Conservation (phyloP, 306 rosid species). For the Macrotyloma uniflorum region DNA sequence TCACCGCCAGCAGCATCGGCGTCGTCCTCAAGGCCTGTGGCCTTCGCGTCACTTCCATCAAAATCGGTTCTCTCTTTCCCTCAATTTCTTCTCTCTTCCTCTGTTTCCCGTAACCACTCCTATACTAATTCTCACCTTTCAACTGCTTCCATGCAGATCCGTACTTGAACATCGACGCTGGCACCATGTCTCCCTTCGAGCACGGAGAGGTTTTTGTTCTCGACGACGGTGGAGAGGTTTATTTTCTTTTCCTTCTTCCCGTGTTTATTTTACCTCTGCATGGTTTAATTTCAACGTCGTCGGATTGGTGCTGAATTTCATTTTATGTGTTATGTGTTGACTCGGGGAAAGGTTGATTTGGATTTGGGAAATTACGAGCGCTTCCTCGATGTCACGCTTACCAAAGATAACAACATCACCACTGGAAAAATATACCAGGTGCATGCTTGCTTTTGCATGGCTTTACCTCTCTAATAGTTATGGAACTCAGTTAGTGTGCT, state of each 20-base stretch:
- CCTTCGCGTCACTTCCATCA: conserved; percentile 95
- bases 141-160: conserved; percentile 64
- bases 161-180: conserved; percentile 95
- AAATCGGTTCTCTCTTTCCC: conserved; percentile 65
- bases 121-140: neutral
- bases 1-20: conserved; percentile 97
- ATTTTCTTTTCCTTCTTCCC: conserved; percentile 49
- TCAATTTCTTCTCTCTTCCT: neutral
- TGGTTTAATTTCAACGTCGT: conserved; percentile 28
- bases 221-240: conserved; percentile 94
- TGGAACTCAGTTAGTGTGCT: neutral
- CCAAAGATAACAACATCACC: conserved; percentile 91
- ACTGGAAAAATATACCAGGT: conserved; percentile 98
- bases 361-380: conserved; percentile 99
- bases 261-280: neutral
- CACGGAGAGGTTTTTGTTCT: conserved; percentile 99
- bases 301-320: conserved; percentile 20
- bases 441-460: conserved; percentile 21
- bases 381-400: conserved; percentile 87
- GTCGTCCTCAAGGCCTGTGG: conserved; percentile 97
- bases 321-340: conserved; percentile 25
- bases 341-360: conserved; percentile 75
- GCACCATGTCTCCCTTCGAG: conserved; percentile 99
- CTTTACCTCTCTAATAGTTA: conserved; percentile 5
- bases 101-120: neutral